Conservation (phyloP, 2,329 filamentous ascomycete species). For the Colletotrichum destructivum region DNA sequence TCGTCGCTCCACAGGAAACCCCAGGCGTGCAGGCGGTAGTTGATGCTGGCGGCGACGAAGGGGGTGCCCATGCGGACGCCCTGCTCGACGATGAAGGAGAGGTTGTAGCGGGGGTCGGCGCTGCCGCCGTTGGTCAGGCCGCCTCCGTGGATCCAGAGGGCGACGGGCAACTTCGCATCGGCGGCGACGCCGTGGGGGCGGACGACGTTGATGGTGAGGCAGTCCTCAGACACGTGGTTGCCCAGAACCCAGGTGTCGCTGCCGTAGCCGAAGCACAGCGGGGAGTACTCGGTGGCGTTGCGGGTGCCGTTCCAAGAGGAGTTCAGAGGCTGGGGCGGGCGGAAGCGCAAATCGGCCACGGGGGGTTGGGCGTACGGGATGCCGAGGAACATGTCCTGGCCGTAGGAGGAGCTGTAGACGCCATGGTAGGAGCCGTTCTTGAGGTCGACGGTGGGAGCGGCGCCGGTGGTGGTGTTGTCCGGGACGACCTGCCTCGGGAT, state of each 20-base stretch:
- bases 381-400: conserved; percentile 67
- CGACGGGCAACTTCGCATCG: conserved; percentile 66
- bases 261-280: conserved; percentile 67
- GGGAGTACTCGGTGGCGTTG: conserved; percentile 62
- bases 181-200: conserved; percentile 48
- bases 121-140: conserved; percentile 44
- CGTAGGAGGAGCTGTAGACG: conserved; percentile 54
- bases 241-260: conserved; percentile 49
- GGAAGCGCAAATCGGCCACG: conserved; percentile 68
- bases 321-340: conserved; percentile 64
- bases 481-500: conserved; percentile 32
- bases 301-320: conserved; percentile 57
- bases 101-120: conserved; percentile 70
- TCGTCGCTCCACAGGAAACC: conserved; percentile 66
- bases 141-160: conserved; percentile 71
- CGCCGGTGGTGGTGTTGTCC: conserved; percentile 19
- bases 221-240: conserved; percentile 50
- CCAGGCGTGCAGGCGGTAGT: conserved; percentile 66
- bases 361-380: conserved; percentile 70
- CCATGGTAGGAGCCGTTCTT: conserved; percentile 57
- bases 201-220: conserved; percentile 51
- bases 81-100: conserved; percentile 70
- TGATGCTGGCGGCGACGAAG: conserved; percentile 65
- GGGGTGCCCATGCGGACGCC: conserved; percentile 62
- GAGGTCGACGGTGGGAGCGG: conserved; percentile 31